These are phyloP conservation scores for Byssochlamys sp. DNA, from an alignment of 2,329 filamentous ascomycete genomes.

Conservation along the genomic window DNA sequence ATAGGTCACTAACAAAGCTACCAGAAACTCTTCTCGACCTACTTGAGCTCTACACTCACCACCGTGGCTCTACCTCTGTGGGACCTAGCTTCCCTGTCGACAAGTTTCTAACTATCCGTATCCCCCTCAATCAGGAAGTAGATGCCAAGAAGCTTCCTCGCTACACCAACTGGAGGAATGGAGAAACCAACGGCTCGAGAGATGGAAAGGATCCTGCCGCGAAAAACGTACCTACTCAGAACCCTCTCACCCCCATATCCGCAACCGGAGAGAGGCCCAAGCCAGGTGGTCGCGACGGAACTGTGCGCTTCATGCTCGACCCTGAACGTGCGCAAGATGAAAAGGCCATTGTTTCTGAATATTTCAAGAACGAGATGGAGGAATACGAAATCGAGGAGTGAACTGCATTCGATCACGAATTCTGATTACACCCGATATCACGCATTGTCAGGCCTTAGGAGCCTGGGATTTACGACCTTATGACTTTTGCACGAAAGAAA, in stretches of 20 bases:
- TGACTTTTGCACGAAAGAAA: neutral
- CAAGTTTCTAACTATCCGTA: constrained; percentile 75
- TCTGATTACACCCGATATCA: neutral
- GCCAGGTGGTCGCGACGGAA: constrained; percentile 52
- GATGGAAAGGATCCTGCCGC: constrained; percentile 15
- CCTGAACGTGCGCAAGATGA: constrained; percentile 65
- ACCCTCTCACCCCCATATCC: constrained; percentile 37
- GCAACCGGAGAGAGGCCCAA: constrained; percentile 37
- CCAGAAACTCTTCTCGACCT: constrained; percentile 80
- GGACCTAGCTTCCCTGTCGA: constrained; percentile 64
- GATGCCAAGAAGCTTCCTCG: constrained; percentile 54
- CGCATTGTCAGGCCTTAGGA: neutral
- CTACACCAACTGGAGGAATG: constrained; percentile 47
- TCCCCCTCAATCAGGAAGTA: constrained; percentile 73
- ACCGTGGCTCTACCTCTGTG: constrained; percentile 63
- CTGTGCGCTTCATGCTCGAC: constrained; percentile 82
- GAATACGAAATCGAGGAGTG: constrained; percentile 41
- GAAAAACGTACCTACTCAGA: constrained; percentile 4
- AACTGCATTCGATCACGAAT: neutral
- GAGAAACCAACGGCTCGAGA: constrained; percentile 17
- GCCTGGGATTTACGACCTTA: neutral
- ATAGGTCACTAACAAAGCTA: constrained; percentile 14
- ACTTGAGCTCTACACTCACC: constrained; percentile 83
- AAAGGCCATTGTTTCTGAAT: constrained; percentile 55
- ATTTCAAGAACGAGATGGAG: constrained; percentile 68